These are phyloP conservation scores for Ceratocystis harringtonii DNA, from an alignment of 2,329 filamentous ascomycete genomes.

Conservation along the genomic window DNA sequence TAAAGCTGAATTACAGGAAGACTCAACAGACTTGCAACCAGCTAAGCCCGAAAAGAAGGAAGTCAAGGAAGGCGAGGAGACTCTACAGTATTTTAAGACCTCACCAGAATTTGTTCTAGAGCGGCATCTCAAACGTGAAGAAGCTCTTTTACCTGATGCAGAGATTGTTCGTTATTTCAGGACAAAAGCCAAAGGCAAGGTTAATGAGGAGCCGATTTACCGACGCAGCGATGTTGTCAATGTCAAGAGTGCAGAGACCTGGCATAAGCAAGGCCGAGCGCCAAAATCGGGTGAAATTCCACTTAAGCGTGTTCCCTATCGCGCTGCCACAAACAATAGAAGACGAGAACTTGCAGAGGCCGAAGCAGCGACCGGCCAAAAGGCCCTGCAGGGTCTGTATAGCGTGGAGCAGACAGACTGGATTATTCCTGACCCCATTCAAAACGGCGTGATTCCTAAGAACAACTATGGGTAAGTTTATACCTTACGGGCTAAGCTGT, in stretches of 20 bases:
- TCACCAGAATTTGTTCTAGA: slow-evolving; percentile 74
- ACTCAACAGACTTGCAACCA: slow-evolving; percentile 59
- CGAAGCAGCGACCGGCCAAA: slow-evolving; percentile 63
- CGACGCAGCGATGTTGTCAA: slow-evolving; percentile 61
- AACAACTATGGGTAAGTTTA: slow-evolving; percentile 62
- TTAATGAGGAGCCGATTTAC: slow-evolving; percentile 67
- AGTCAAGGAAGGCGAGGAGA: slow-evolving; percentile 60
- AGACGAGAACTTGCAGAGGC: slow-evolving; percentile 81
- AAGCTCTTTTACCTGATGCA: slow-evolving; percentile 60
- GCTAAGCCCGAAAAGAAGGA: slow-evolving; percentile 59
- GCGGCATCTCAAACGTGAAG: slow-evolving; percentile 78
- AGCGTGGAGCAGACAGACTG: slow-evolving; percentile 77
- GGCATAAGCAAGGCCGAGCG: slow-evolving; percentile 89
- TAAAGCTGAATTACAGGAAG: slow-evolving; percentile 63
- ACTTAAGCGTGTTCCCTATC: slow-evolving; percentile 75
- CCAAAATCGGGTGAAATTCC: slow-evolving; percentile 56
- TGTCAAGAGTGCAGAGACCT: slow-evolving; percentile 86
- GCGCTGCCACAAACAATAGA: slow-evolving; percentile 75
- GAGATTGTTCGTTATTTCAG: slow-evolving; percentile 60
- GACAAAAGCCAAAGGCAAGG: slow-evolving; percentile 56
- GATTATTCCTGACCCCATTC: slow-evolving; percentile 81
- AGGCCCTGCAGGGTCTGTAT: slow-evolving; percentile 76
- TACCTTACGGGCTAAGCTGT: background rate
- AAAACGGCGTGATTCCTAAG: slow-evolving; percentile 75
- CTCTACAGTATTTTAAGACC: slow-evolving; percentile 74